phyloP scores from a whole-genome alignment of 2,329 filamentous ascomycete genomes.

The Talaromyces sp. region DNA sequence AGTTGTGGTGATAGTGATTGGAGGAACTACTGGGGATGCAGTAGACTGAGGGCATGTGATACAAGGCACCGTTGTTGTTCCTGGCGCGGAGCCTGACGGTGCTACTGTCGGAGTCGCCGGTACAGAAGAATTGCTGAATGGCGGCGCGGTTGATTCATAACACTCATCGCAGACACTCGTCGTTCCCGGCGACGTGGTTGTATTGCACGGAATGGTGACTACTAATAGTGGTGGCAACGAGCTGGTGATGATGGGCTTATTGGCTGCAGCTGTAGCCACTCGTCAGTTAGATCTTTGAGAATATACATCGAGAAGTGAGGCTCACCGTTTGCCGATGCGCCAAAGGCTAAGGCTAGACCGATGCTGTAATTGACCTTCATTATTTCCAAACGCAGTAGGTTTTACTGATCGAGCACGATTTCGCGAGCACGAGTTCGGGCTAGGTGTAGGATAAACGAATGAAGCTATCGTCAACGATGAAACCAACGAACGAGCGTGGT shows the following conservation, averaged over 20 bases:
- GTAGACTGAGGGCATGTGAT: neutral
- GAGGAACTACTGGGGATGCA: neutral
- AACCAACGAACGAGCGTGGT: constrained; percentile 12
- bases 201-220: neutral
- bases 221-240: neutral
- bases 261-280: neutral
- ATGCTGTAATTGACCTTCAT: constrained; percentile 12
- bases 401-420: neutral
- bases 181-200: neutral
- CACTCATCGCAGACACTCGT: neutral
- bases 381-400: neutral
- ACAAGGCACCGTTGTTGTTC: neutral
- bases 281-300: neutral
- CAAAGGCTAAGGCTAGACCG: constrained; percentile 6
- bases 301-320: neutral
- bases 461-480: constrained; percentile 1
- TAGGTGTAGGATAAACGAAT: neutral
- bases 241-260: neutral
- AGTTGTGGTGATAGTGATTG: neutral
- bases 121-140: neutral
- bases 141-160: neutral
- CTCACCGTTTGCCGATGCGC: neutral
- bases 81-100: neutral
- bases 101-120: neutral
- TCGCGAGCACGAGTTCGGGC: neutral